Evolutionary conservation across 1,139 yeast species (phyloP).

Genomic region (Geotrichum europaeum): DNA sequence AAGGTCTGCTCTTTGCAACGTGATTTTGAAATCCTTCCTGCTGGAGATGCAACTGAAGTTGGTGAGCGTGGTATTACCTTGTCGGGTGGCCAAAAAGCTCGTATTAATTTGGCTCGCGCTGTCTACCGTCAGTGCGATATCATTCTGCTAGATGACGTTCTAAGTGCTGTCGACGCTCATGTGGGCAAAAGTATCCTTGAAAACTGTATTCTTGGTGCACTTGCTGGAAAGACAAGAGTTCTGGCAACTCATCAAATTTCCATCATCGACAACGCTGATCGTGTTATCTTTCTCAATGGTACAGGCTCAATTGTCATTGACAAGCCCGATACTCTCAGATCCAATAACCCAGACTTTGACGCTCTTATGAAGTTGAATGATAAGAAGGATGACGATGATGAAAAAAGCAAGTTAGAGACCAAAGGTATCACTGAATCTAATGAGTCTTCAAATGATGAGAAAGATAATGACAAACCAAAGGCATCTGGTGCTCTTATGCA

Average conservation of each 20-base stretch:
- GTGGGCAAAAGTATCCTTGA: conserved; percentile 80
- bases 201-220: conserved; percentile 55
- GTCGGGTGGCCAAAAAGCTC: conserved; percentile 91
- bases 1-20: conserved; percentile 59
- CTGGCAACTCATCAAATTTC: conserved; percentile 83
- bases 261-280: conserved; percentile 57
- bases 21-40: conserved; percentile 66
- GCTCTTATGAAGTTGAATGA: conserved; percentile 46
- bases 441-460: conserved; percentile 31
- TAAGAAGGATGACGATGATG: conserved; percentile 48
- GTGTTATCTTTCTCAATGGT: conserved; percentile 60
- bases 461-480: conserved; percentile 24
- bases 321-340: conserved; percentile 46
- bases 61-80: conserved; percentile 90
- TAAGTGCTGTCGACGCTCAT: conserved; percentile 87
- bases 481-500: conserved; percentile 31
- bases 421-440: conserved; percentile 54
- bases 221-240: conserved; percentile 58
- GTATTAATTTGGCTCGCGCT: conserved; percentile 78
- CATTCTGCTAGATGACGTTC: conserved; percentile 72
- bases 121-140: conserved; percentile 66
- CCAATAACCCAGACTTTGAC: conserved; percentile 45
- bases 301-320: conserved; percentile 62
- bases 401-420: conserved; percentile 49
- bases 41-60: conserved; percentile 78